These are phyloP conservation scores for Penicillium fuscoglaucum DNA, from an alignment of 2,329 filamentous ascomycete genomes.

Conservation along the genomic window DNA sequence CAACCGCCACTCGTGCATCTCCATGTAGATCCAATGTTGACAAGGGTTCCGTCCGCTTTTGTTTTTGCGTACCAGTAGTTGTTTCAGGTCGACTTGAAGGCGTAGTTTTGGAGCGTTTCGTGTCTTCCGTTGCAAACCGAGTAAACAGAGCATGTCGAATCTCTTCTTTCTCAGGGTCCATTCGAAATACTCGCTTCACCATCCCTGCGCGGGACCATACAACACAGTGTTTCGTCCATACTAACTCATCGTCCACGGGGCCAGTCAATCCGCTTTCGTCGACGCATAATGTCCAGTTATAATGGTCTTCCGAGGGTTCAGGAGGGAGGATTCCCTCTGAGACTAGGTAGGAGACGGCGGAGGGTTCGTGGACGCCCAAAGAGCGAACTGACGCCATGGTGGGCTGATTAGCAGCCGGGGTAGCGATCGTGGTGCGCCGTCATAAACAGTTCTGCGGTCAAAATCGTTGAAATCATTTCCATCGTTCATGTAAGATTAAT, in stretches of 20 bases:
- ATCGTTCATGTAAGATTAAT: conserved; percentile 25
- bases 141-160: conserved; percentile 86
- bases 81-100: conserved; percentile 4
- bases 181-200: conserved; percentile 81
- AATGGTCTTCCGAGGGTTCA: conserved; percentile 63
- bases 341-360: conserved; percentile 78
- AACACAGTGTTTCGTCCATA: conserved; percentile 72
- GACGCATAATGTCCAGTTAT: conserved; percentile 70
- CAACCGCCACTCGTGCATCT: conserved; percentile 21
- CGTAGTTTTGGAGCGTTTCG: conserved; percentile 19
- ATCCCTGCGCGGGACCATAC: conserved; percentile 87
- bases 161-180: conserved; percentile 81
- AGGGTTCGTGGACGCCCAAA: conserved; percentile 85
- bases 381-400: conserved; percentile 88
- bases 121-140: conserved; percentile 63
- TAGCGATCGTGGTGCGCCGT: conserved; percentile 22
- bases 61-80: conserved; percentile 1
- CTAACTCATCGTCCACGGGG: conserved; percentile 71
- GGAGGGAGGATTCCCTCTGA: conserved; percentile 73
- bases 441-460: conserved; percentile 22
- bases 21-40: conserved; percentile 31
- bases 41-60: conserved; percentile 15
- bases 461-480: conserved; percentile 29
- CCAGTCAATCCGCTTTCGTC: conserved; percentile 43
- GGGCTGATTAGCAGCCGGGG: conserved; percentile 25